These are phyloP conservation scores for Paramecium sexaurelia DNA, from an alignment of 73 alveolate species.

Conservation along the genomic window DNA sequence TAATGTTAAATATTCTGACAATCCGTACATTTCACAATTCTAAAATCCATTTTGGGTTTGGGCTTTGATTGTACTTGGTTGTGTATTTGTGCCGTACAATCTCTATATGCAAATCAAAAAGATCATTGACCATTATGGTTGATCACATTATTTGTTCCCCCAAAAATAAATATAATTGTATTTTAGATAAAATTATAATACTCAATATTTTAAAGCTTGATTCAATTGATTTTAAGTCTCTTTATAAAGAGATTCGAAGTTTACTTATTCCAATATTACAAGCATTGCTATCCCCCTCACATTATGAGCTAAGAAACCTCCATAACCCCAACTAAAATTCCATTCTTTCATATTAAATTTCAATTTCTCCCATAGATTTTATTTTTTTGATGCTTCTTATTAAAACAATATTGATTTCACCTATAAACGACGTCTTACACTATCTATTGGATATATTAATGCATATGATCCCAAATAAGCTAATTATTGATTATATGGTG, in stretches of 20 bases:
- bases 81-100: neutral
- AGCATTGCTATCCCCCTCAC: neutral
- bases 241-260: neutral
- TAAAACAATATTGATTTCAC: constrained; percentile 41
- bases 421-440: constrained; percentile 44
- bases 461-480: neutral
- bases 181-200: neutral
- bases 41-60: neutral
- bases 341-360: constrained; percentile 6
- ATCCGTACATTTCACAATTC: neutral
- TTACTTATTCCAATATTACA: neutral
- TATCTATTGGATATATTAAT: constrained; percentile 25
- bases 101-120: neutral
- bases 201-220: neutral
- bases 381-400: constrained; percentile 7
- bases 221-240: neutral
- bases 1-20: neutral
- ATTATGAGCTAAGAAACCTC: constrained; percentile 46
- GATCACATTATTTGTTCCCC: neutral
- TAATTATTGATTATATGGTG: neutral
- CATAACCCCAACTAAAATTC: constrained; percentile 1
- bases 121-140: constrained; percentile 8
- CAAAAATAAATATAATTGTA: neutral
- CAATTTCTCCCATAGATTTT: neutral
- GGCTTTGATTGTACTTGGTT: neutral